A percentile compares a stretch with the other conserved stretches of the same genome.
Evolutionary conservation across 2,329 filamentous ascomycete genomes (phyloP).

Genomic region (Penicillium fuscoglaucum): DNA sequence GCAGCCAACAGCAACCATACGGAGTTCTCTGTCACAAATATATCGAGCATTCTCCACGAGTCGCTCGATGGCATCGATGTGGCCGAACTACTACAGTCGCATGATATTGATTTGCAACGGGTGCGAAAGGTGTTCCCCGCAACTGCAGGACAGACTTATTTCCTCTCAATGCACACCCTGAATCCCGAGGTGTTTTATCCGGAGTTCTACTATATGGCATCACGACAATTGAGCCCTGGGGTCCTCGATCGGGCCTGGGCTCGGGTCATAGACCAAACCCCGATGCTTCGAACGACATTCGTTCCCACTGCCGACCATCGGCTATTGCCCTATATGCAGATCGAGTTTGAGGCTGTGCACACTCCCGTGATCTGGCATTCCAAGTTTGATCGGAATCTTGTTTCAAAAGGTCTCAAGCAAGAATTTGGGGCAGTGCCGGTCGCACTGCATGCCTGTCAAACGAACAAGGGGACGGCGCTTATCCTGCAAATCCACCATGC

Average conservation of each 20-base stretch:
- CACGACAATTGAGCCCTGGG: slow-evolving; percentile 39
- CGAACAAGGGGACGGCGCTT: slow-evolving; percentile 33
- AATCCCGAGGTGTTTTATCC: slow-evolving; percentile 70
- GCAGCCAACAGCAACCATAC: slow-evolving; percentile 19
- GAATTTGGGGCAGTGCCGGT: slow-evolving; percentile 28
- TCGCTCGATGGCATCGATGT: slow-evolving; percentile 44
- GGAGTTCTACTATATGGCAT: slow-evolving; percentile 63
- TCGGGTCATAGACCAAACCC: slow-evolving; percentile 53
- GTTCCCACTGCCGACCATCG: slow-evolving; percentile 49
- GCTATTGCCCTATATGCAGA: slow-evolving; percentile 62
- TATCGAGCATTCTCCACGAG: slow-evolving; percentile 24
- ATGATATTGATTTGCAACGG: slow-evolving; percentile 46
- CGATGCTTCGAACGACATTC: slow-evolving; percentile 71
- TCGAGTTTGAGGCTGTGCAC: slow-evolving; percentile 51
- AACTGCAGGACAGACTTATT: slow-evolving; percentile 75
- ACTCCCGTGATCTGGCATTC: slow-evolving; percentile 37
- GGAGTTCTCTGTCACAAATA: slow-evolving; percentile 19
- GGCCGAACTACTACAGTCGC: slow-evolving; percentile 38
- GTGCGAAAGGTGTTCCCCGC: slow-evolving; percentile 65
- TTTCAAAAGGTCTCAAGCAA: slow-evolving; percentile 13
- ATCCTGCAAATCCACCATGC: slow-evolving; percentile 75
- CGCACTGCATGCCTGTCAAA: slow-evolving; percentile 38
- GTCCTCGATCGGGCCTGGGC: slow-evolving; percentile 63
- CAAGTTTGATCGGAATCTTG: slow-evolving; percentile 16
- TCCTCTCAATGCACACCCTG: slow-evolving; percentile 69